A percentile compares a stretch with the other conserved stretches of the same genome.
phyloP scores from a whole-genome alignment of 192 early-diverging fungal species.

The Podochytrium sp. region DNA sequence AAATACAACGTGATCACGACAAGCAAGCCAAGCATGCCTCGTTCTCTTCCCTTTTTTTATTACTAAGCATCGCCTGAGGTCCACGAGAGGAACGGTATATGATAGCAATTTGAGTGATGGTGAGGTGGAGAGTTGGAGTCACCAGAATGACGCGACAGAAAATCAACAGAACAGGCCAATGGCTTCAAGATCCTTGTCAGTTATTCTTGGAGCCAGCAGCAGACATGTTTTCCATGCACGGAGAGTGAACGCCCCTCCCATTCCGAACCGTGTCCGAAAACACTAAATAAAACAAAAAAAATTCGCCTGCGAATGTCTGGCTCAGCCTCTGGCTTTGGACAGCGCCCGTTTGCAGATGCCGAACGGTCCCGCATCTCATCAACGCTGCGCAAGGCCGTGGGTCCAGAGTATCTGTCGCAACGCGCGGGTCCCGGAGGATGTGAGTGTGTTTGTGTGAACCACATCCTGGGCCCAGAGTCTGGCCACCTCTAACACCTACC shows the following conservation, averaged over 20 bases:
- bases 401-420: conserved; percentile 70
- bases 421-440: conserved; percentile 67
- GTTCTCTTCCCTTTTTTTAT: background rate
- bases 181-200: background rate
- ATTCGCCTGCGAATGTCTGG: too few relatives aligned
- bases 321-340: conserved; percentile 24
- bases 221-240: background rate
- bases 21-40: background rate
- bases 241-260: background rate
- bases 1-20: background rate
- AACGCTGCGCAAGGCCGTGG: conserved; percentile 62
- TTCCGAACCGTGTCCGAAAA: background rate
- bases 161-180: background rate
- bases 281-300: too few relatives aligned
- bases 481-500: background rate
- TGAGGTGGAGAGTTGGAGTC: background rate
- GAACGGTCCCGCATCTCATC: conserved; percentile 29
- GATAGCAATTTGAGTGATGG: background rate
- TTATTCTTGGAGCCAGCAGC: background rate
- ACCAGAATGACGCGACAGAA: background rate
- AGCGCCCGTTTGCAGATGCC: conserved; percentile 28
- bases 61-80: background rate
- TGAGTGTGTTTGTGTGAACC: background rate
- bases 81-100: background rate
- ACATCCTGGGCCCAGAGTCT: background rate